Base-by-base conservation (phyloP, 306 rosid genomes). In the Ceratonia siliqua region DNA sequence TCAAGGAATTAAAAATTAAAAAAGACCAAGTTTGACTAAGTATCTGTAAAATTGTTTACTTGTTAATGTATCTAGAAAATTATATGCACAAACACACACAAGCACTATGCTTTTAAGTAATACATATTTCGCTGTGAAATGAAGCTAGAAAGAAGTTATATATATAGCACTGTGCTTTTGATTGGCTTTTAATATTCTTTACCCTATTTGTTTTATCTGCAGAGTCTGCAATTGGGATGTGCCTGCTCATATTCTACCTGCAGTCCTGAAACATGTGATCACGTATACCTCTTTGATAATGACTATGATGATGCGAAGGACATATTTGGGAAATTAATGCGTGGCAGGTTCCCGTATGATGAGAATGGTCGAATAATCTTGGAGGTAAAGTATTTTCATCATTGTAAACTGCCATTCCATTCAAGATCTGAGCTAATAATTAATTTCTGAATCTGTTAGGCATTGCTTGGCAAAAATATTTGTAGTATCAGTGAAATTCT, bases 281-380 rank as follows among this genome's bases (percentile, higher is more conserved):
- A 95, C 41, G 97, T 90, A 20, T 92, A 95, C 87, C 96, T 95
- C 59, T 95, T 95, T 75, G 89, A 88, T 74, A 87, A 74, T 75
- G 99, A 95, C 86, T 95, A 87, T 59, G 97, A 87, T 75, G 98
- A 95, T 79, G 97, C 99, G 69, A 92, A 81, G 71, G 99, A 95
- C 82, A 86, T 90, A 77, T 76, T 82, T 25, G 98, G 97, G 78
- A 90, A 90, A 78, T 83, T 97, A 82, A 90, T 95, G 93, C 78
- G 74, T 28, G 96, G 95, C 43, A 89, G 99, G 87, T 95, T 90
- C 79, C 98, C 99, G 36, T 95, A 92, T 77, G 96, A 95, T 78
- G 93, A 82, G 71, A 89, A 84, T 30, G 93, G 98, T 45, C 89
- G 98, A 45, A 83, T 95, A 54, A 86, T 95, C 70, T 79, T 95